Evolutionary conservation across 495 filamentous ascomycete species (phyloP).

Genomic region (Corynascus novoguineensis): DNA sequence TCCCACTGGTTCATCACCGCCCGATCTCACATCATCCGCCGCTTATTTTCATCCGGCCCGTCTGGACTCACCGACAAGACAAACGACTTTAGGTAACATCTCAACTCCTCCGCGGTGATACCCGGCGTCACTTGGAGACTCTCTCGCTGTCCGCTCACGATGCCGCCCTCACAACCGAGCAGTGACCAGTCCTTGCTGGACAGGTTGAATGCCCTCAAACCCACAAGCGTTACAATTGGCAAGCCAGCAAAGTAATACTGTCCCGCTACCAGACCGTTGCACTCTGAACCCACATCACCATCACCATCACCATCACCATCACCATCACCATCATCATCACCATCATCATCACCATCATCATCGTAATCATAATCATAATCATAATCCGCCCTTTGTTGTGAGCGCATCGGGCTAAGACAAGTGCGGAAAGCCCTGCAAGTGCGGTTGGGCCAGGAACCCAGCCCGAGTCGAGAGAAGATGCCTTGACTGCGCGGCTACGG

Average conservation of each 20-base stretch:
- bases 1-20: no score
- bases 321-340: no score
- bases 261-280: neutral
- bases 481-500: constrained; percentile 39
- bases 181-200: constrained; percentile 81
- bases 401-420: constrained; percentile 11
- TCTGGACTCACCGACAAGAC: no score
- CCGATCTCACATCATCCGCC: no score
- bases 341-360: no score
- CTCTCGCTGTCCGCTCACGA: constrained; percentile 3
- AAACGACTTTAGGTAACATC: no score
- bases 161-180: constrained; percentile 61
- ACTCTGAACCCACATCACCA: no score
- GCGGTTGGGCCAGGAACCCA: constrained; percentile 1
- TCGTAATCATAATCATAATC: no score
- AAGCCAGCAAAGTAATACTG: constrained; percentile 30
- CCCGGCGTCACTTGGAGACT: neutral
- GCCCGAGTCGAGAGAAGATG: constrained; percentile 38
- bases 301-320: no score
- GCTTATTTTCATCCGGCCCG: no score
- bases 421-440: constrained; percentile 11
- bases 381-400: neutral
- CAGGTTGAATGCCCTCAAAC: constrained; percentile 69
- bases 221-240: constrained; percentile 33
- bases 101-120: neutral